Conservation (phyloP, 1,284 basidiomycete genomes). For the Veloporphyrellus conicus region DNA sequence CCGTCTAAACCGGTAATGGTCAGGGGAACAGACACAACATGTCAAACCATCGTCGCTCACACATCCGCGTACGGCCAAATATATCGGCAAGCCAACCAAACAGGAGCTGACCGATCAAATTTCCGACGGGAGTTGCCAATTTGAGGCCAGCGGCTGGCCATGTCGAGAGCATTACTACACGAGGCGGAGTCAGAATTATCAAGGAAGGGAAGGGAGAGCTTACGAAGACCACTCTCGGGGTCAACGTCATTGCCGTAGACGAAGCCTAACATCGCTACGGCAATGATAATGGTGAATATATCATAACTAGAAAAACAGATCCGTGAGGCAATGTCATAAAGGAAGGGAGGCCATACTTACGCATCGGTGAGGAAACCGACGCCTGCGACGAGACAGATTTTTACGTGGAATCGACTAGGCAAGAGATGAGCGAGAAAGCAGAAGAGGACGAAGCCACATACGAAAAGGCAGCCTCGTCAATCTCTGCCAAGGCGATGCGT, state of each 20-base stretch:
- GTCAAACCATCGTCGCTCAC: background rate
- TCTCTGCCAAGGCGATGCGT: conserved; percentile 61
- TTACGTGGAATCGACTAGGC: conserved; percentile 57
- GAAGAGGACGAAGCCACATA: background rate
- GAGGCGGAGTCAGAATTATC: background rate
- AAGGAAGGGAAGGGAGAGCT: background rate
- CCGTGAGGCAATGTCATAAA: background rate
- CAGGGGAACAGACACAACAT: background rate
- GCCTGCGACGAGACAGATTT: conserved; percentile 66
- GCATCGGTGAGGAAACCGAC: conserved; percentile 81
- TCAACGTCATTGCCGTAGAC: conserved; percentile 49
- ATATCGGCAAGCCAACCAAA: conserved; percentile 54
- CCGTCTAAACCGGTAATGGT: conserved; percentile 41
- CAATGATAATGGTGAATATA: conserved; percentile 72
- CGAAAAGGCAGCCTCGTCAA: conserved; percentile 64
- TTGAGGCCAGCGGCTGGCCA: conserved; percentile 72
- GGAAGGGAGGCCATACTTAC: conserved; percentile 39
- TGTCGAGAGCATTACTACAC: conserved; percentile 35
- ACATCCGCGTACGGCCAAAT: conserved; percentile 45
- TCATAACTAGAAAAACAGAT: conserved; percentile 46
- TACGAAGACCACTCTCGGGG: background rate
- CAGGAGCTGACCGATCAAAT: conserved; percentile 53
- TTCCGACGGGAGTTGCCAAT: conserved; percentile 61
- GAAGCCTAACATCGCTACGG: conserved; percentile 67
- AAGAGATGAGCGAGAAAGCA: conserved; percentile 8